Conservation (phyloP, 441 rosid species). For the Euphorbia schlechtendalii region DNA sequence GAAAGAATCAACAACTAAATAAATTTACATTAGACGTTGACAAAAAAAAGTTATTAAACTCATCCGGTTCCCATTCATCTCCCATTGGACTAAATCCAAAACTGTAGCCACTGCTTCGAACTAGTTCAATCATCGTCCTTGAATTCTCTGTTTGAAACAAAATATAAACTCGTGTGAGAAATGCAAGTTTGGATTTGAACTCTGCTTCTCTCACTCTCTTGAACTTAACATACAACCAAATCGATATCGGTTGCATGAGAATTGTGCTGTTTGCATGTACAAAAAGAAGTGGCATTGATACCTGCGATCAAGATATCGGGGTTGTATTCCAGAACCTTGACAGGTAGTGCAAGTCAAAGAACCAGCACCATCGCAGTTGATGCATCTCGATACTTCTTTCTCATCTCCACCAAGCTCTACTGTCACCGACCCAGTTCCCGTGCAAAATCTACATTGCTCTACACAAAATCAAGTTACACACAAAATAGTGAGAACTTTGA, state of each 20-base stretch:
- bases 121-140: constrained; percentile 89
- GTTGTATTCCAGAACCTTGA: constrained; percentile 92
- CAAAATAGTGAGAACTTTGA: too few species aligned
- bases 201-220: too few species aligned
- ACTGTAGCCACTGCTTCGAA: constrained; percentile 17
- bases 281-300: constrained; percentile 24
- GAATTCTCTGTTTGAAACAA: constrained; percentile 62
- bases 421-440: constrained; percentile 59
- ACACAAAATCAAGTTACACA: too few species aligned
- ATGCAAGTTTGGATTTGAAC: too few species aligned
- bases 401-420: constrained; percentile 73
- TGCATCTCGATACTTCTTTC: constrained; percentile 70
- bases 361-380: constrained; percentile 78
- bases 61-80: constrained; percentile 1
- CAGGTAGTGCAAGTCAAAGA: constrained; percentile 93
- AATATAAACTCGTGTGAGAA: too few species aligned
- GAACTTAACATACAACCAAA: too few species aligned
- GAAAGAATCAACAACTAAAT: too few species aligned
- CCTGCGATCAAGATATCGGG: constrained; percentile 98
- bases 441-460: constrained; percentile 87
- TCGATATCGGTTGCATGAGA: too few species aligned
- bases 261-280: too few species aligned
- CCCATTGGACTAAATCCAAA: constrained; percentile 15
- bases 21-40: background rate
- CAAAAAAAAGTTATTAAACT: background rate